Evolutionary conservation across 2,329 filamentous ascomycete species (phyloP), one percentile per base, ranked within the genome.

Genomic region (Botrytis elliptica): DNA sequence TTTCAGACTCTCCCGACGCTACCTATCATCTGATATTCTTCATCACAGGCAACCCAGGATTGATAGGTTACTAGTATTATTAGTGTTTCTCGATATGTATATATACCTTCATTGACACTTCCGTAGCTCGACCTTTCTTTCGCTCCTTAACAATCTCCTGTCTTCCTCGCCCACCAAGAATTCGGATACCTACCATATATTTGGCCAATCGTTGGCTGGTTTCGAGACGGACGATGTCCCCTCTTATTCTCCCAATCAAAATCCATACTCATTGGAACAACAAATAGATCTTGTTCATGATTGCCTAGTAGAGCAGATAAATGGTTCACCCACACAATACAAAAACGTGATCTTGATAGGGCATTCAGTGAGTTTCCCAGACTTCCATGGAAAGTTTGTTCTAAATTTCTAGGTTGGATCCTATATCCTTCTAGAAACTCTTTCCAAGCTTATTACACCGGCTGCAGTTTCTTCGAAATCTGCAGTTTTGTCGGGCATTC

Each of bases 1-100:
- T 44, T 25, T 74, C 76, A 33, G 59, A 74, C 36, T 73, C 74
- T 44, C 55, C 74, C 5, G 62, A 71, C 9, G 55, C 76, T 25
- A 64, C 73, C 16, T 76, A 79, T 46, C 74, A 78, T 75, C 86
- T 94, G 68, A 83, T 95, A 77, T 94, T 90, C 83, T 91, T 93
- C 82, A 86, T 95, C 59, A 88, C 91, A 42, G 93, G 93, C 33
- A 95, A 95, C 77, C 93, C 93, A 8, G 93, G 93, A 8, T 85
- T 94, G 29, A 87, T 94, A 69, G 88, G 87, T 73, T 95, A 93
- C 85, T 95, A 95, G 82, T 84, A 83, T 36, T 84, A 83, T 36
- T 8, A 33, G 1, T 6, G 1, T 20, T 18, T 8, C 18, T 36
- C 40, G 9, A 33, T 29, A 25, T 29, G 20, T 33, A 7, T 36